Evolutionary conservation across 1,284 basidiomycete species (phyloP), one percentile per base, ranked within the genome.

Genomic region (Rhodotorula sp.): DNA sequence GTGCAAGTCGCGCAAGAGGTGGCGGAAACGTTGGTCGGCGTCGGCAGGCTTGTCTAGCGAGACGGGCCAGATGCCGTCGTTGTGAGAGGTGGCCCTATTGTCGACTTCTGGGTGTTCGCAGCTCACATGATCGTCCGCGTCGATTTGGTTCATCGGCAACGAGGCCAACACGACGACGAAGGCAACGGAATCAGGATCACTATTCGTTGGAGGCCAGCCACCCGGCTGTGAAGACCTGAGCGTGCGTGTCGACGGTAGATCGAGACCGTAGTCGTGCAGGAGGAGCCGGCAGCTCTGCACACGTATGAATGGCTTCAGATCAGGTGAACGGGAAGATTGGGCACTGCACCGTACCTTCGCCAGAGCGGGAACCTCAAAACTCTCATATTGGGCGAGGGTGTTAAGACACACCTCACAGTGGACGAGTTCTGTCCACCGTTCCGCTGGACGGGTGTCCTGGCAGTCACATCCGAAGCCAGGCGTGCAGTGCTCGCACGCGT

Each of bases 11-110:
- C 44, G 26, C 29, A 64, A 22, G 30, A 64, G 45, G 15, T 30
- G 26, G n/a, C 3, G 24, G 24, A 64, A 56, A 22, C 62, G 54
- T 1, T 44, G 15, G 29, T n/a, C 12, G 17, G 61, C 51, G 51
- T 48, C 18, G 4, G 44, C 7, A 7, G 45, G 55, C 15, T 48
- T 8, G 3, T 20, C 20, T 8, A 48, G 20, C 14, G 30, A 26
- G 54, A 64, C 30, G 12, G 33, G 18, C 4, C 6, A 7, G 1
- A 64, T 4, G 20, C 3, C 30, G 10, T 64, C 22, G 44, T 49
- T 24, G 42, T 26, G 30, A 1, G 5, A 6, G 3, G n/a, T n/a
- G n/a, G n/a, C 24, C 37, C 6, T 0, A 0, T 17, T 5, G n/a
- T 30, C 22, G 14, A 48, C 24, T 18, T 24, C 2, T 5, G 24